Percentiles rank a stretch among this genome's conserved stretches.
These are phyloP conservation scores for Nosema muscidifuracis DNA, from an alignment of 371 early-diverging fungal genomes.

Conservation along the genomic window DNA sequence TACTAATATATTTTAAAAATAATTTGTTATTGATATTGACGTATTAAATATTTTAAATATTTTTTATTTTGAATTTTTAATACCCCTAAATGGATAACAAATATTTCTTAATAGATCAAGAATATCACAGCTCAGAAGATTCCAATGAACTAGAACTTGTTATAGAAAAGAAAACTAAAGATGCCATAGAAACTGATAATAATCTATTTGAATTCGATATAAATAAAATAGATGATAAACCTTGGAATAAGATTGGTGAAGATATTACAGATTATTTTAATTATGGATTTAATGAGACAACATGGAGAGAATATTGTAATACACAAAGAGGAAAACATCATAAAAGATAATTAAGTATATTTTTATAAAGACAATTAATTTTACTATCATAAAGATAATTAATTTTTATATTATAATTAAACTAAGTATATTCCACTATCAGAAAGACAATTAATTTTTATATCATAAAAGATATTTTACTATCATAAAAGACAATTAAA, in stretches of 20 bases:
- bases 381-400: too few species aligned
- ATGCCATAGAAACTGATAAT: conserved; percentile 20
- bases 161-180: conserved; percentile 37
- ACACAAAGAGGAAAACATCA: conserved; percentile 67
- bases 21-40: too few species aligned
- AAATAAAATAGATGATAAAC: conserved; percentile 79
- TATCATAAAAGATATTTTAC: too few species aligned
- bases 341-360: conserved; percentile 1
- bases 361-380: too few species aligned
- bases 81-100: conserved; percentile 1
- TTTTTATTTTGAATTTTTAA: background rate
- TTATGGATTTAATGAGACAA: conserved; percentile 85
- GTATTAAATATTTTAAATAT: too few species aligned
- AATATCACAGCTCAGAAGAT: conserved; percentile 7
- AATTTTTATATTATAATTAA: too few species aligned
- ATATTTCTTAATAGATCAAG: conserved; percentile 28
- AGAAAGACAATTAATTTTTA: too few species aligned
- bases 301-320: conserved; percentile 79
- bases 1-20: too few species aligned
- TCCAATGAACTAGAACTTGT: conserved; percentile 45
- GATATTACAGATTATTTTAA: conserved; percentile 96
- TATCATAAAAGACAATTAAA: too few species aligned
- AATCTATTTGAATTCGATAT: conserved; percentile 73
- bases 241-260: conserved; percentile 90
- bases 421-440: too few species aligned